Conservation (phyloP, 495 filamentous ascomycete genomes). For the Podospora conica region DNA sequence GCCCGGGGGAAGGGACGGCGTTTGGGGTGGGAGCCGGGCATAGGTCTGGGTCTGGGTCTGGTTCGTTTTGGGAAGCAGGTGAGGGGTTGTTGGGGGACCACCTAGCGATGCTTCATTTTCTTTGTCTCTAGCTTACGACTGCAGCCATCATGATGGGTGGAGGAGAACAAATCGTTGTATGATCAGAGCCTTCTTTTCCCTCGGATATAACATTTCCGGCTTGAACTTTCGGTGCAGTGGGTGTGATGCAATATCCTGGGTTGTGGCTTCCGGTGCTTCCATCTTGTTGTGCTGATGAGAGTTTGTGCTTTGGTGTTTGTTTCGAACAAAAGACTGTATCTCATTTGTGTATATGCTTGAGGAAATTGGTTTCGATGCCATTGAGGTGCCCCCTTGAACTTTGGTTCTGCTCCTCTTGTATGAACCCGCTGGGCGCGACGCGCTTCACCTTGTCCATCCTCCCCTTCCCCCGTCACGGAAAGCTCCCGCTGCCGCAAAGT, state of each 20-base stretch:
- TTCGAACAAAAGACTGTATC: too few relatives aligned
- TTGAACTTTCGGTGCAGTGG: background rate
- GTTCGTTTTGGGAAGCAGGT: background rate
- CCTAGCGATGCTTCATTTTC: background rate
- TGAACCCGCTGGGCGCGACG: too few relatives aligned
- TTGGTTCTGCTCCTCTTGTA: too few relatives aligned
- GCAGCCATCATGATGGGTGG: background rate
- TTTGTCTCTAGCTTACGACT: constrained; percentile 1
- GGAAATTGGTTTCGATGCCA: too few relatives aligned
- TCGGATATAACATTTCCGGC: background rate
- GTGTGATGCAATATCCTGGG: background rate
- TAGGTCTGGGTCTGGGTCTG: background rate
- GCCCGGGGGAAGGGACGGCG: background rate
- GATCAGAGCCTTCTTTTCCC: constrained; percentile 1
- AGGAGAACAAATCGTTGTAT: constrained; percentile 5
- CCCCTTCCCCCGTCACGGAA: too few relatives aligned
- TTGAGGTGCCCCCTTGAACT: too few relatives aligned
- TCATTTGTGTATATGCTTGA: too few relatives aligned
- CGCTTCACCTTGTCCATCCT: too few relatives aligned
- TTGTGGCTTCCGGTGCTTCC: background rate
- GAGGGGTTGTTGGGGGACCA: background rate
- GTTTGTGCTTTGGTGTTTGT: too few relatives aligned
- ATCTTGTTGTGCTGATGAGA: too few relatives aligned
- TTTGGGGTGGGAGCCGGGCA: background rate
- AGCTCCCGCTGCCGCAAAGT: too few relatives aligned